Evolutionary conservation across 768 basidiomycete species (phyloP).

Genomic region (Chalciporus sphaerocephalus): DNA sequence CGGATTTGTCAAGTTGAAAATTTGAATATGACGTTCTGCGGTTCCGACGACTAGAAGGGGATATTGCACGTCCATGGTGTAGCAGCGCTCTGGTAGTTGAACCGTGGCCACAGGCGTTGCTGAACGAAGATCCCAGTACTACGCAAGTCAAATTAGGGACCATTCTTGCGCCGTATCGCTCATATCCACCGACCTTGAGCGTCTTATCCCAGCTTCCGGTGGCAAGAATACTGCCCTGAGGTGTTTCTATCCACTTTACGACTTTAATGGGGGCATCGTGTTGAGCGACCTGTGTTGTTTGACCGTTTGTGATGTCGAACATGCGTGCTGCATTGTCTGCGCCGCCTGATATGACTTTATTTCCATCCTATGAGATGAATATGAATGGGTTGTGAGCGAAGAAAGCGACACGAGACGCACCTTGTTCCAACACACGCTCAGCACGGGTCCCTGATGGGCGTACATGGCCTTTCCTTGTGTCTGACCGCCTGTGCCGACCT

Average conservation of each 20-base stretch:
- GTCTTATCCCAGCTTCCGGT: constrained; percentile 99
- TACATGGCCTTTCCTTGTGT: constrained; percentile 90
- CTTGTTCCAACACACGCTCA: constrained; percentile 89
- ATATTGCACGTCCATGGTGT: constrained; percentile 77
- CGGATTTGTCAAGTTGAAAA: constrained; percentile 83
- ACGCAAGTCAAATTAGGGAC: neutral
- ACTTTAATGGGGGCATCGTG: constrained; percentile 88
- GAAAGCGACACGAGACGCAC: constrained; percentile 33
- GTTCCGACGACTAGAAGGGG: constrained; percentile 89
- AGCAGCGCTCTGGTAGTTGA: constrained; percentile 84
- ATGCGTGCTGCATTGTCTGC: constrained; percentile 94
- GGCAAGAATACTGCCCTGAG: constrained; percentile 69
- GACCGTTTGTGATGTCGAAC: constrained; percentile 85
- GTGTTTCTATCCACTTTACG: constrained; percentile 76
- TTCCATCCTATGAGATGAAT: constrained; percentile 62
- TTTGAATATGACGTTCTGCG: constrained; percentile 87
- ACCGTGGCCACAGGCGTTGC: constrained; percentile 75
- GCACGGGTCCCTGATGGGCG: constrained; percentile 82
- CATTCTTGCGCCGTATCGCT: neutral
- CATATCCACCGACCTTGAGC: constrained; percentile 58
- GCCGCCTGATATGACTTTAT: constrained; percentile 87
- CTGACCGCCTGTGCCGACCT: constrained; percentile 75
- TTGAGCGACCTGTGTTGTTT: constrained; percentile 76
- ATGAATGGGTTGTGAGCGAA: neutral
- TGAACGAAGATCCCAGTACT: constrained; percentile 93